A percentile compares a stretch with the other conserved stretches of the same genome.
These are phyloP conservation scores for Cucurbita ficifolia DNA, from an alignment of 306 rosid genomes.

Conservation along the genomic window DNA sequence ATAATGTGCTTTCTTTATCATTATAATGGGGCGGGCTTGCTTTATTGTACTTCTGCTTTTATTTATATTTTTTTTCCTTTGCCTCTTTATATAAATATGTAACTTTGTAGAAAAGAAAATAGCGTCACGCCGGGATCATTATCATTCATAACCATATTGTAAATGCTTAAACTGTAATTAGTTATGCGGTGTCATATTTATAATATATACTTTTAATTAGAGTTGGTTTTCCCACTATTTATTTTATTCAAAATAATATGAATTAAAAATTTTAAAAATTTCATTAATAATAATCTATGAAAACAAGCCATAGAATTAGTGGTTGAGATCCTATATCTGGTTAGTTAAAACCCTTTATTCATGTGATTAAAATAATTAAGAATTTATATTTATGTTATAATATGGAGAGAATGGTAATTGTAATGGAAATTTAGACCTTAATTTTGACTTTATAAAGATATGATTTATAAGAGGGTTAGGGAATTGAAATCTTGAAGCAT, in stretches of 20 bases:
- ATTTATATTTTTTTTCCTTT: not conserved
- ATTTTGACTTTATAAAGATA: not conserved
- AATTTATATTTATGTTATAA: not conserved
- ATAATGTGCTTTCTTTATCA: constrained; percentile 8
- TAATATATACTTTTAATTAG: not conserved
- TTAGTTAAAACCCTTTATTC: constrained; percentile 2
- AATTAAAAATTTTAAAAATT: no score
- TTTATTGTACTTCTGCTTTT: constrained; percentile 1
- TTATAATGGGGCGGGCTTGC: constrained; percentile 7
- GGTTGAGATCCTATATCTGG: not conserved
- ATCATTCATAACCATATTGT: constrained; percentile 5
- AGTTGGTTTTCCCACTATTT: no score
- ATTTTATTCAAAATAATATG: no score
- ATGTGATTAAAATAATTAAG: no score
- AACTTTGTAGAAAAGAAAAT: not conserved
- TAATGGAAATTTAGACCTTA: not conserved
- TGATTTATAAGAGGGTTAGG: not conserved
- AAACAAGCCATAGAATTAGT: no score
- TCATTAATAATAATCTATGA: no score
- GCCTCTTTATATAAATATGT: not conserved
- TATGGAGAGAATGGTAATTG: not conserved
- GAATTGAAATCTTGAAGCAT: not conserved
- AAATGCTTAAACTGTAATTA: not conserved
- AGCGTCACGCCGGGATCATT: not conserved
- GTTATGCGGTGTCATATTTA: not conserved